Base-by-base conservation (phyloP, 2,329 filamentous ascomycete species). In the Aspergillus sp. region DNA sequence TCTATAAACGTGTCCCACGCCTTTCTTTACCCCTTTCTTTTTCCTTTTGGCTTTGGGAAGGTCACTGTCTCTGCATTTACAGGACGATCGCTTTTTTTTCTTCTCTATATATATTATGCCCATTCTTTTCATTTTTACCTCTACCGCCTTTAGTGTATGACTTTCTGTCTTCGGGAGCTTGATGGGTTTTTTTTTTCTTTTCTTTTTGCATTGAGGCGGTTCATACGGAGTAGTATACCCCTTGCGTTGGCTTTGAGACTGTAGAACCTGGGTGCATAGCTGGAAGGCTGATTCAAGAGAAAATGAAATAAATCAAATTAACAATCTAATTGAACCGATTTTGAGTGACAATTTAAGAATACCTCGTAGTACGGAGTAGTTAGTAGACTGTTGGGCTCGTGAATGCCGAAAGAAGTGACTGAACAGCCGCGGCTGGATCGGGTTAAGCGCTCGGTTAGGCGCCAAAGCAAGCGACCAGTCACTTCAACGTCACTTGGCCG, bases 151-250 rank as follows among this genome's bases (percentile, higher is more conserved):
- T 56, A 57, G 51, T 56, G 55, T 52, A 52, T 56, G 59, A 57
- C 52, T 63, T 61, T 59, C 51, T 59, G 55, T 62, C 31, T 57
- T 57, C 45, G 61, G 62, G 57, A 55, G 52, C 47, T 47, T 62
- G 55, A 55, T 63, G 56, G 54, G 52, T 54, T 66, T 55, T 62
- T 37, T 37, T n/a, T n/a, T n/a, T n/a, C 6, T n/a, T 37, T 37
- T 33, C 3, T 33, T 33, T 64, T 63, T 68, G 66, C 68, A 71
- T 70, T 62, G 64, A 62, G 68, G 62, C 64, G 68, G 68, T 68
- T 69, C 66, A 70, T 67, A 56, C 54, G 54, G 54, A 57, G 62
- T 54, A 65, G 60, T 63, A 65, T 65, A 71, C 70, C 70, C 68
- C 65, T 63, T 70, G 57, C 65, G 68, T 72, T 70, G 51, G 40